Conservation (phyloP, 1,139 yeast species). For the Keqinozyma sinolaborantium region DNA sequence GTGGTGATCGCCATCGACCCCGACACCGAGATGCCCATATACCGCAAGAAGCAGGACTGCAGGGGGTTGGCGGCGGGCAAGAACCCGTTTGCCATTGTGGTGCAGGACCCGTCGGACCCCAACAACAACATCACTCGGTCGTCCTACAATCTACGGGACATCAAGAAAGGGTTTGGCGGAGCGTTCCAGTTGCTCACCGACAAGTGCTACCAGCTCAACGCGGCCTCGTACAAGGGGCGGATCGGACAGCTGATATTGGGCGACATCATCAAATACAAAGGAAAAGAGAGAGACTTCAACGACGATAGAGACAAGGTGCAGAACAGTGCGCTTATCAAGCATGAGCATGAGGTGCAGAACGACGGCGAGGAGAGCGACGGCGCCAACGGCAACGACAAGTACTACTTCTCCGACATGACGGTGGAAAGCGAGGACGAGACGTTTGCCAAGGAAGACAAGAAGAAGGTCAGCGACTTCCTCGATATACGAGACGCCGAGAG, state of each 20-base stretch:
- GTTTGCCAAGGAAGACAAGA: conserved; percentile 8
- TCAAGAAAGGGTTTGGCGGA: conserved; percentile 86
- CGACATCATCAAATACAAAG: conserved; percentile 72
- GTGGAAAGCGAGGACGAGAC: conserved; percentile 34
- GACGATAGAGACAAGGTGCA: conserved; percentile 68
- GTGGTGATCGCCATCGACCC: conserved; percentile 63
- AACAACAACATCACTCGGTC: conserved; percentile 83
- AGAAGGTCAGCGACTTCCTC: conserved; percentile 23
- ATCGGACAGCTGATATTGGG: conserved; percentile 77
- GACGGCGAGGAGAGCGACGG: conserved; percentile 26
- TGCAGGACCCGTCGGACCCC: conserved; percentile 88
- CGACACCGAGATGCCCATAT: conserved; percentile 46
- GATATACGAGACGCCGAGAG: conserved; percentile 21
- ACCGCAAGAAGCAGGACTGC: conserved; percentile 54
- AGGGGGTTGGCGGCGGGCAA: conserved; percentile 52
- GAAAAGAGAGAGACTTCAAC: conserved; percentile 72
- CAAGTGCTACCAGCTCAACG: conserved; percentile 56
- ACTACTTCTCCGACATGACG: conserved; percentile 41
- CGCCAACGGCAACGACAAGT: conserved; percentile 33
- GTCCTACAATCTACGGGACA: conserved; percentile 74
- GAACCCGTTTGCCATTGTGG: conserved; percentile 65
- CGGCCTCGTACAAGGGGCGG: conserved; percentile 65
- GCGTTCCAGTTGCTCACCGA: conserved; percentile 81
- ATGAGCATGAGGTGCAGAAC: conserved; percentile 17
- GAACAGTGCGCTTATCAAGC: conserved; percentile 53